Conservation (phyloP, 192 early-diverging fungal genomes). For the Linnemannia exigua region DNA sequence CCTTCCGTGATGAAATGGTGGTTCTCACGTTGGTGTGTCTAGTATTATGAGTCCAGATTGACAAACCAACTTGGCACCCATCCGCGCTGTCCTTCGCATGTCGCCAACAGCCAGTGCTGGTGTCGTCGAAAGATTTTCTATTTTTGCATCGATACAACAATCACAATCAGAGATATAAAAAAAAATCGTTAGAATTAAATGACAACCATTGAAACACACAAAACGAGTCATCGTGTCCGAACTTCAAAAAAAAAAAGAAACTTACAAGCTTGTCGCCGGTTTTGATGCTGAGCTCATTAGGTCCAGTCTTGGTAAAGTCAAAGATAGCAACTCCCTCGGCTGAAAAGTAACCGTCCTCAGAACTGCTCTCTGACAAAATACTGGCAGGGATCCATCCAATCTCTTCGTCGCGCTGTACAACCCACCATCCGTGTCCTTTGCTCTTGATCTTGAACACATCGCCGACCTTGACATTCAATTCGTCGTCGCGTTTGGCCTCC, state of each 20-base stretch:
- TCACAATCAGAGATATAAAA: not conserved
- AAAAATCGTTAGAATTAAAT: constrained; percentile 31
- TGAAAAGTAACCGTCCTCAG: constrained; percentile 60
- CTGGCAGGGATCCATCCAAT: constrained; percentile 72
- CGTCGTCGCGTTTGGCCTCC: constrained; percentile 69
- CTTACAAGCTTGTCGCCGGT: constrained; percentile 65
- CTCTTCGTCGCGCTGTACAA: constrained; percentile 67
- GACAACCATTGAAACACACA: constrained; percentile 46
- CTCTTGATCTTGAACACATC: constrained; percentile 71
- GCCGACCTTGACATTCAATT: constrained; percentile 73
- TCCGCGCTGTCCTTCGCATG: constrained; percentile 61
- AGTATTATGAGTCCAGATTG: constrained; percentile 40
- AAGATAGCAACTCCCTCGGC: constrained; percentile 65
- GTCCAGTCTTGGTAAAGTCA: constrained; percentile 64
- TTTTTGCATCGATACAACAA: not conserved
- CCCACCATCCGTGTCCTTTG: constrained; percentile 72
- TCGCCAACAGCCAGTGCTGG: constrained; percentile 53
- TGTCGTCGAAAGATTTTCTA: constrained; percentile 59
- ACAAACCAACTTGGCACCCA: constrained; percentile 74
- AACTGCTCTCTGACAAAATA: constrained; percentile 63
- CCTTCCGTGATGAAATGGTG: not conserved
- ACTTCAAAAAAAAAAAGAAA: constrained; percentile 41
- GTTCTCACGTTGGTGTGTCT: not conserved
- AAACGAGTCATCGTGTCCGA: too few relatives aligned
- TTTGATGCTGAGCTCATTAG: constrained; percentile 67